phyloP scores from a whole-genome alignment of 306 rosid species.

The Lablab purpureus region DNA sequence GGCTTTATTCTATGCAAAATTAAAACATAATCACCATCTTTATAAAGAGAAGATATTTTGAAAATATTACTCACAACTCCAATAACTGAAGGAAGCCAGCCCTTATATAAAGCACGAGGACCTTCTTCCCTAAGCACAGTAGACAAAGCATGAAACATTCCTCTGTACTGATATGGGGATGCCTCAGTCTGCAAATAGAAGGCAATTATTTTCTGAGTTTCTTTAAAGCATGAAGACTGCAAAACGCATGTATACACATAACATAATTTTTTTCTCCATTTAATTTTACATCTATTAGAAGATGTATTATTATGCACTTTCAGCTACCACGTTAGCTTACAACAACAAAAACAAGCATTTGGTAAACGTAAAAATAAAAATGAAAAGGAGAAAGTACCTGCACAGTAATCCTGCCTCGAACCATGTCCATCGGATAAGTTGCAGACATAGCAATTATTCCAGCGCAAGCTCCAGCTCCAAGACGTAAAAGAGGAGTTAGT shows the following conservation, averaged over 20 bases:
- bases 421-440: conserved; percentile 99
- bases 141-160: conserved; percentile 93
- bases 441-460: conserved; percentile 99
- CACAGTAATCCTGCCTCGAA: conserved; percentile 97
- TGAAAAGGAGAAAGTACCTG: conserved; percentile 64
- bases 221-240: conserved; percentile 25
- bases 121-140: conserved; percentile 97
- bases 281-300: conserved; percentile 22
- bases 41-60: conserved; percentile 19
- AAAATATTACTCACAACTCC: conserved; percentile 86
- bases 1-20: conserved; percentile 20
- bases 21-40: conserved; percentile 37
- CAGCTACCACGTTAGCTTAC: conserved; percentile 11
- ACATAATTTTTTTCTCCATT: conserved; percentile 13
- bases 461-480: conserved; percentile 99
- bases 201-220: conserved; percentile 12
- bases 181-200: conserved; percentile 74
- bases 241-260: conserved; percentile 2
- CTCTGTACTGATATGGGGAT: conserved; percentile 96
- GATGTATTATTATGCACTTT: background rate
- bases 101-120: conserved; percentile 94
- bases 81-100: conserved; percentile 99
- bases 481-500: conserved; percentile 91
- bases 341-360: conserved; percentile 30
- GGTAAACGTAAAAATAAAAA: conserved; percentile 31